phyloP scores from a whole-genome alignment of 192 early-diverging fungal species.

The Podochytrium sp. region DNA sequence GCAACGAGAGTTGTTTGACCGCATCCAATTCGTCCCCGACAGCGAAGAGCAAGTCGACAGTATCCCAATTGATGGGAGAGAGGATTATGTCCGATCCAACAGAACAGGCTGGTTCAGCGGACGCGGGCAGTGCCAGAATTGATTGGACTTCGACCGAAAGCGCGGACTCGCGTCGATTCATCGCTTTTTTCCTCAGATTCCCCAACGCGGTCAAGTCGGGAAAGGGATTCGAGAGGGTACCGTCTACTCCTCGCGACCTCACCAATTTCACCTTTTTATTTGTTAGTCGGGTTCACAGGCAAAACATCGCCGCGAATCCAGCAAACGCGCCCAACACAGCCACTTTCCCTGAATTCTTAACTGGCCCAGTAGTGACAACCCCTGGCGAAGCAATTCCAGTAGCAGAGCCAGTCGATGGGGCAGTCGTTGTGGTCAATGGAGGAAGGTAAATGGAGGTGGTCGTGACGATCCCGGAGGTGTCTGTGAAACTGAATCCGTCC shows the following conservation, averaged over 20 bases:
- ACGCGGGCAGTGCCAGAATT: no score
- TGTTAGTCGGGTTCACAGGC: neutral
- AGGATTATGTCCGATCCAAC: no score
- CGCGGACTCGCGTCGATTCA: no score
- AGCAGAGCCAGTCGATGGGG: neutral
- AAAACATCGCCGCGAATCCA: neutral
- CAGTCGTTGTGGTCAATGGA: neutral
- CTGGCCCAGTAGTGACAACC: neutral
- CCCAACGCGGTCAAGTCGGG: no score
- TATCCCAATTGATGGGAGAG: neutral
- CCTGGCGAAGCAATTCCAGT: constrained; percentile 2
- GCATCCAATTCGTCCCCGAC: neutral
- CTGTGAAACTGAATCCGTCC: constrained; percentile 4
- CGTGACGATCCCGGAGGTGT: neutral
- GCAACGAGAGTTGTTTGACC: neutral
- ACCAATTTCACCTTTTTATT: neutral
- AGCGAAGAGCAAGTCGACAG: neutral
- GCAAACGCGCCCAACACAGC: neutral
- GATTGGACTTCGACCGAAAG: no score
- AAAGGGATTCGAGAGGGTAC: no score
- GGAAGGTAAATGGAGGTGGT: neutral
- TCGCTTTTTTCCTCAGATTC: no score
- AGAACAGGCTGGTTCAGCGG: no score
- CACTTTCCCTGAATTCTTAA: no score
- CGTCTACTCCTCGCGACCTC: no score